Percentiles rank a stretch among this genome's conserved stretches.
phyloP scores from a whole-genome alignment of 2,329 filamentous ascomycete species.

The Blastomyces silverae region DNA sequence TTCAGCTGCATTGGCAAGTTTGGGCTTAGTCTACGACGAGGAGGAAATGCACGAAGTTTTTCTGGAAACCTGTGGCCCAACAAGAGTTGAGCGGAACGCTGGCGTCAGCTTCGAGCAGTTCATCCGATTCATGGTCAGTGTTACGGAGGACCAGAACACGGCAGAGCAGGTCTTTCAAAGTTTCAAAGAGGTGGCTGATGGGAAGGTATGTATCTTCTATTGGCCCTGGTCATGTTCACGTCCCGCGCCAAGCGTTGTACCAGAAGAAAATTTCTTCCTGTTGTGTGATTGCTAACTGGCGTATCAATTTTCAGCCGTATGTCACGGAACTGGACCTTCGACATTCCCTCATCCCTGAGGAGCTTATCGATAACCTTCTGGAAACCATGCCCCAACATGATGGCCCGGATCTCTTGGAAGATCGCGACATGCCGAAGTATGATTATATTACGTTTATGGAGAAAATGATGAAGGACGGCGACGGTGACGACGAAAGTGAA shows the following conservation, averaged over 20 bases:
- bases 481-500: slow-evolving; percentile 15
- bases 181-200: slow-evolving; percentile 94
- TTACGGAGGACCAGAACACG: slow-evolving; percentile 97
- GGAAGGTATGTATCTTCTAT: slow-evolving; percentile 56
- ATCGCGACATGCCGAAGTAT: slow-evolving; percentile 77
- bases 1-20: slow-evolving; percentile 85
- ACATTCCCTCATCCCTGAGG: slow-evolving; percentile 90
- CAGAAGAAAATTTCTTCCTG: background rate
- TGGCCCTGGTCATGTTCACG: background rate
- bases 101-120: slow-evolving; percentile 97
- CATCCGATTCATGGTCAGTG: slow-evolving; percentile 98
- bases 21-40: slow-evolving; percentile 93
- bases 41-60: slow-evolving; percentile 98
- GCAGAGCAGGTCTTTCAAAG: slow-evolving; percentile 98
- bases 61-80: slow-evolving; percentile 64
- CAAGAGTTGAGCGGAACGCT: slow-evolving; percentile 51
- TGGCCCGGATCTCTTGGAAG: slow-evolving; percentile 78
- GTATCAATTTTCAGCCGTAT: slow-evolving; percentile 57
- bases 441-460: slow-evolving; percentile 99
- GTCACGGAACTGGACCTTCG: slow-evolving; percentile 96
- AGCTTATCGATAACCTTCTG: slow-evolving; percentile 88
- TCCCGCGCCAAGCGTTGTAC: background rate
- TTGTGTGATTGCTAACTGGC: background rate
- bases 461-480: slow-evolving; percentile 56
- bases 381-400: slow-evolving; percentile 77